Percentiles rank a stretch among this genome's conserved stretches.
Evolutionary conservation across 331 rosid species (phyloP).

Genomic region (Cydonia oblonga): DNA sequence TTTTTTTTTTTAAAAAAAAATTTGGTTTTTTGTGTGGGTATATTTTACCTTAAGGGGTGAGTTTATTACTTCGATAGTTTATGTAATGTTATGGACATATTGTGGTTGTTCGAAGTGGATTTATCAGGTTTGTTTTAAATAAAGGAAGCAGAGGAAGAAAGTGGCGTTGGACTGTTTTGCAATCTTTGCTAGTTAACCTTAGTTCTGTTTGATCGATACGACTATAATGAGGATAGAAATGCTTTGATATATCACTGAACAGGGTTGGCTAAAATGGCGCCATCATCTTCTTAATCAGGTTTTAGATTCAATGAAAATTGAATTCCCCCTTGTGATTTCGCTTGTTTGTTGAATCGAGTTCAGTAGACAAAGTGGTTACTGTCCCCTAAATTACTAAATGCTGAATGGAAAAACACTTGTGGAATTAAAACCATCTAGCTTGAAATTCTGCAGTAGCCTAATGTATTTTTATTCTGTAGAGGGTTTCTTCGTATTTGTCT

Average conservation of each 20-base stretch:
- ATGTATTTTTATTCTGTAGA: background rate
- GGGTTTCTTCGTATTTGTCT: background rate
- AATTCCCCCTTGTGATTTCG: background rate
- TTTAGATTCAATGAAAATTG: background rate
- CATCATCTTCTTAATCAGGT: background rate
- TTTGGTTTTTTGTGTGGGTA: no score
- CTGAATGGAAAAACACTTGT: background rate
- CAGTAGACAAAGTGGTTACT: background rate
- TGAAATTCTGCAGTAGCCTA: background rate
- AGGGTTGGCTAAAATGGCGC: background rate
- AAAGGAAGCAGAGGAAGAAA: background rate
- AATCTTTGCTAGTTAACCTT: background rate
- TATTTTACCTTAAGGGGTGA: background rate
- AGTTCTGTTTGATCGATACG: background rate
- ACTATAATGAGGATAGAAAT: background rate
- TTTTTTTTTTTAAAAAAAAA: no score
- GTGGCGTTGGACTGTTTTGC: background rate
- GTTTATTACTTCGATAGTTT: background rate
- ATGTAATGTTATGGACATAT: background rate
- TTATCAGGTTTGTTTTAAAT: background rate
- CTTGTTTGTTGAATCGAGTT: background rate
- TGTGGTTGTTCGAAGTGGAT: background rate
- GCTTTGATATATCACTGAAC: background rate
- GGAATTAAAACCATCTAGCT: background rate
- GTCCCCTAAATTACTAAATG: background rate